Conservation (phyloP, 768 basidiomycete genomes). For the Pisolithus tinctorius region DNA sequence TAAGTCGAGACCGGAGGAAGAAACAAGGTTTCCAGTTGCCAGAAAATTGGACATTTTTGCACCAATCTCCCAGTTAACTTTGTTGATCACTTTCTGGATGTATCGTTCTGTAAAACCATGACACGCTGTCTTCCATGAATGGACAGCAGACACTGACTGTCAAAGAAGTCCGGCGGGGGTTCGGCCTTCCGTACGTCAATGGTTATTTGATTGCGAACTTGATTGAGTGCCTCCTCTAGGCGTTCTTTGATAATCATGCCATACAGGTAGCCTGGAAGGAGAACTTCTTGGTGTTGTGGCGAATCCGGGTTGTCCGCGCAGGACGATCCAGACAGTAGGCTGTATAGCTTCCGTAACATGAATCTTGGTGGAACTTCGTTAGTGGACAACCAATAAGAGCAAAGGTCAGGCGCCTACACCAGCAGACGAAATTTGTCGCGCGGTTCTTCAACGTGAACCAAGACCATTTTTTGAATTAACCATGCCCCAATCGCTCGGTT, state of each 20-base stretch:
- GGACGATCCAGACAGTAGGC: conserved; percentile 83
- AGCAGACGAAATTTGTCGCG: conserved; percentile 95
- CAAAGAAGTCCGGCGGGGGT: conserved; percentile 75
- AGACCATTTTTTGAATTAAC: conserved; percentile 77
- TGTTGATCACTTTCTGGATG: conserved; percentile 63
- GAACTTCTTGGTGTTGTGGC: conserved; percentile 95
- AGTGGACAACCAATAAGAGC: not conserved
- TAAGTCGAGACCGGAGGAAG: conserved; percentile 90
- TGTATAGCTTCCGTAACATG: conserved; percentile 94
- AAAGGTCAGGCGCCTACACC: conserved; percentile 49
- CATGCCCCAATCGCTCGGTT: conserved; percentile 75
- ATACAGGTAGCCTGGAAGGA: conserved; percentile 88
- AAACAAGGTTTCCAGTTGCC: conserved; percentile 93
- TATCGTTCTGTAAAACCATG: conserved; percentile 56
- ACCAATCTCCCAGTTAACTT: conserved; percentile 90
- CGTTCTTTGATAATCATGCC: conserved; percentile 98
- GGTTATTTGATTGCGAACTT: conserved; percentile 61
- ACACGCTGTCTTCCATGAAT: conserved; percentile 1
- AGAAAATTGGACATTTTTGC: conserved; percentile 88
- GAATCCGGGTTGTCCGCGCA: conserved; percentile 97
- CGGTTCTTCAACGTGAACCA: conserved; percentile 83
- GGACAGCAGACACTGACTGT: conserved; percentile 48
- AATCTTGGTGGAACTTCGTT: conserved; percentile 48
- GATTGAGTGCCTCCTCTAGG: conserved; percentile 81
- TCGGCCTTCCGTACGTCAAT: conserved; percentile 73